Evolutionary conservation across 148 eudicot genomes (phyloP).

Genomic region (Gaultheria prostrata): DNA sequence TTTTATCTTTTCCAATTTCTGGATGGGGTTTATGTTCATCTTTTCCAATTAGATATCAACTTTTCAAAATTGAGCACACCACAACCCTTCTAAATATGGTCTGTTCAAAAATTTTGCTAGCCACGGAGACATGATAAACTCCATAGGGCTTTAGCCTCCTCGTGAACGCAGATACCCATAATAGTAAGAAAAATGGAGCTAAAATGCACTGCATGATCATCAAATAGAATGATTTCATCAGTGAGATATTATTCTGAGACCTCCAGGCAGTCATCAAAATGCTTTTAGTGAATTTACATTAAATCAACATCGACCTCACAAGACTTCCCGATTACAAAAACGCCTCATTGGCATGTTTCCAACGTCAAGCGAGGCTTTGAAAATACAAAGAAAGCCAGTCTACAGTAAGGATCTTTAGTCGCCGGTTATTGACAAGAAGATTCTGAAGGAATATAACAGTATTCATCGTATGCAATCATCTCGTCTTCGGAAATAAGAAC

Average conservation of each 20-base stretch:
- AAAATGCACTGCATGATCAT: not conserved
- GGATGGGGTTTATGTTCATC: not conserved
- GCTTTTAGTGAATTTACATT: not conserved
- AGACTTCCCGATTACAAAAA: not conserved
- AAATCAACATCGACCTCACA: not conserved
- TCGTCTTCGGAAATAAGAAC: not conserved
- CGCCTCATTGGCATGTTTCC: not conserved
- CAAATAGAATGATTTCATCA: not conserved
- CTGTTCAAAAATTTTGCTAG: no score
- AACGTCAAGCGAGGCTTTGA: not conserved
- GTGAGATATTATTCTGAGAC: not conserved
- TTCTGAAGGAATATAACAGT: not conserved
- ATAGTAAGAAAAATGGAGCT: not conserved
- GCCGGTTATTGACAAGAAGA: not conserved
- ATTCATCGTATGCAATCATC: not conserved
- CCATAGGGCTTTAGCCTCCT: not conserved
- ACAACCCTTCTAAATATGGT: not conserved
- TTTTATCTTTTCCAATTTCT: not conserved
- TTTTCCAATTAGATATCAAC: not conserved
- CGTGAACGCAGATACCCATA: not conserved
- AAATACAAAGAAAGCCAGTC: not conserved
- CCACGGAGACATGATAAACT: not conserved
- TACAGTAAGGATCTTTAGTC: not conserved
- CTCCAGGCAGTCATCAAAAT: not conserved
- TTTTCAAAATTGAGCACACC: not conserved